Conservation (phyloP, 257 asterid genomes). For the Nicotiana obtusifolia region DNA sequence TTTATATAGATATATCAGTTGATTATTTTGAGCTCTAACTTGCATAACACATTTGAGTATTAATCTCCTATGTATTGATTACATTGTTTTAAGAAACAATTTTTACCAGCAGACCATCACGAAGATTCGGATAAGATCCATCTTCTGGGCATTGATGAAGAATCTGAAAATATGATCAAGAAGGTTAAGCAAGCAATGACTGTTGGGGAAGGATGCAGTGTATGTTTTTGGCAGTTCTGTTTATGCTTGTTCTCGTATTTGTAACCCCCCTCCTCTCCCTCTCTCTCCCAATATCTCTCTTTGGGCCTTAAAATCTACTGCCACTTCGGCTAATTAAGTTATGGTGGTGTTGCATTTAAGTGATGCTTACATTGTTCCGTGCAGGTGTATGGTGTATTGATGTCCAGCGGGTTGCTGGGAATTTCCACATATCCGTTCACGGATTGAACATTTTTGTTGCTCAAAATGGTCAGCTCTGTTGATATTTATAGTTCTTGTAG, state of each 20-base stretch:
- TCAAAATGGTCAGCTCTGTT: constrained; percentile 64
- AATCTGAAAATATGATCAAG: constrained; percentile 69
- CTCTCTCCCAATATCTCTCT: not conserved
- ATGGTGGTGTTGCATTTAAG: not conserved
- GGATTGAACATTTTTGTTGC: constrained; percentile 92
- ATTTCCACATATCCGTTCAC: constrained; percentile 92
- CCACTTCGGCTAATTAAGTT: not conserved
- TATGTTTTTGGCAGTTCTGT: constrained; percentile 24
- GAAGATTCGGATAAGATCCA: constrained; percentile 43
- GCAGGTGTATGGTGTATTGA: constrained; percentile 88
- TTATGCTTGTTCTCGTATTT: not conserved
- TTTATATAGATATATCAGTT: not conserved
- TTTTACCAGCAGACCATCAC: constrained; percentile 59
- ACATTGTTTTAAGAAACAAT: not conserved
- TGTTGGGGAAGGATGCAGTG: constrained; percentile 93
- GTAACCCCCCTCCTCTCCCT: not conserved
- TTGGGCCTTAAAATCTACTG: constrained; percentile 8
- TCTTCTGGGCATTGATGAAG: constrained; percentile 68
- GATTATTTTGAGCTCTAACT: not conserved
- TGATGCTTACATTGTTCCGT: constrained; percentile 14
- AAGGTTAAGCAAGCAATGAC: constrained; percentile 86
- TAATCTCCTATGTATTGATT: not conserved
- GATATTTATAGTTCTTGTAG: constrained; percentile 1
- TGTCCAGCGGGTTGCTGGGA: constrained; percentile 98
- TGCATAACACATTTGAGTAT: not conserved